phyloP scores from a whole-genome alignment of 2,329 filamentous ascomycete species.

The Thermomyces lanuginosus region DNA sequence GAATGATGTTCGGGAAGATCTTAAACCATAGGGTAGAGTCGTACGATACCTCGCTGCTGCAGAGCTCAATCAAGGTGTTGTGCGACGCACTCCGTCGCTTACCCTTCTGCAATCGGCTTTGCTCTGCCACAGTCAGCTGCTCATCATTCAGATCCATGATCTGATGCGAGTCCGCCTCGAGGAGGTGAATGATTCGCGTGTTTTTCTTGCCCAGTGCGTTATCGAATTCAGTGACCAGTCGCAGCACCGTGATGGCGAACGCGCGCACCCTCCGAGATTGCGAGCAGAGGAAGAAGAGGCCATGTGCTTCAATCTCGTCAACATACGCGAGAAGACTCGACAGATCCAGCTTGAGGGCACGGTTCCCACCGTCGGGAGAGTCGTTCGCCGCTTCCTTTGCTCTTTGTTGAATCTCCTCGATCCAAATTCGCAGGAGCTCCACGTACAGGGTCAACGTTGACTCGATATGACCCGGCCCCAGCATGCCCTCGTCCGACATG shows the following conservation, averaged over 20 bases:
- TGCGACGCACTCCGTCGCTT: conserved; percentile 70
- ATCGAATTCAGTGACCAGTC: conserved; percentile 87
- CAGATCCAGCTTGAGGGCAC: conserved; percentile 64
- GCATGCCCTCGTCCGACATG: conserved; percentile 94
- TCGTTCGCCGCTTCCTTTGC: conserved; percentile 56
- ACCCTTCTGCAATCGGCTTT: conserved; percentile 78
- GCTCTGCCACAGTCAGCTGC: conserved; percentile 67
- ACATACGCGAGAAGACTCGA: conserved; percentile 85
- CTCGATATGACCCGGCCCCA: conserved; percentile 86
- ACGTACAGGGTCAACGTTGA: conserved; percentile 85
- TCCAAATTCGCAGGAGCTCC: conserved; percentile 89
- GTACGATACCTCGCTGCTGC: conserved; percentile 86
- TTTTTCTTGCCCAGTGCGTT: conserved; percentile 66
- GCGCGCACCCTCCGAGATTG: conserved; percentile 78
- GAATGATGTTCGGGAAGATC: conserved; percentile 86
- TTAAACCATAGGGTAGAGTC: conserved; percentile 96
- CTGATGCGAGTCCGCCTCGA: conserved; percentile 74
- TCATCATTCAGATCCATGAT: conserved; percentile 89
- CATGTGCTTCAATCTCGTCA: conserved; percentile 91
- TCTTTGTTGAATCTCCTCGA: conserved; percentile 84
- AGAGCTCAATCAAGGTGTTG: conserved; percentile 80
- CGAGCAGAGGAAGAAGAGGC: conserved; percentile 91
- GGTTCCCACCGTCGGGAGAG: conserved; percentile 50
- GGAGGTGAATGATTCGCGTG: conserved; percentile 72
- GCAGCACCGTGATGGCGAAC: conserved; percentile 82